Conservation (phyloP, 2,329 filamentous ascomycete genomes). For the Botryosphaeria dothidea region DNA sequence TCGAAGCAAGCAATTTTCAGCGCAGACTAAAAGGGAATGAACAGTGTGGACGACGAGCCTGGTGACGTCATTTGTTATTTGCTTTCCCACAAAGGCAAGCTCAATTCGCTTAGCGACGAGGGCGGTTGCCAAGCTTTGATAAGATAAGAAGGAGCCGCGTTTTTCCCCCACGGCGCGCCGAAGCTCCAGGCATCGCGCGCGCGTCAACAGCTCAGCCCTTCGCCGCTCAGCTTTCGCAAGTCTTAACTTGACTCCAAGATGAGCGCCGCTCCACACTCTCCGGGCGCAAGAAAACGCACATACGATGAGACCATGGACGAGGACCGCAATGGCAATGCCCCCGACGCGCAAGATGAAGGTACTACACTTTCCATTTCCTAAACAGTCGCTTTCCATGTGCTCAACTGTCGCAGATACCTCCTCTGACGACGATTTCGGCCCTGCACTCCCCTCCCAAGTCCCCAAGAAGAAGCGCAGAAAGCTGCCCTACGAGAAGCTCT, state of each 20-base stretch:
- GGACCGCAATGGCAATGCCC: neutral
- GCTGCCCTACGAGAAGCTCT: conserved; percentile 92
- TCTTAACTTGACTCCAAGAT: neutral
- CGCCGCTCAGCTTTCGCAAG: neutral
- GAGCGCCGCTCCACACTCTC: conserved; percentile 2
- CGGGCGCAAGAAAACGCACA: conserved; percentile 11
- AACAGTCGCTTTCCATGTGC: neutral
- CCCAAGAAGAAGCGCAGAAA: conserved; percentile 88
- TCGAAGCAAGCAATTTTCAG: too few relatives aligned
- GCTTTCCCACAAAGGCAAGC: neutral
- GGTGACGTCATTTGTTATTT: neutral
- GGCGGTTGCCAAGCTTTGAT: neutral
- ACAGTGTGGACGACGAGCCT: too few relatives aligned
- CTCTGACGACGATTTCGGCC: conserved; percentile 88
- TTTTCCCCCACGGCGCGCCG: neutral
- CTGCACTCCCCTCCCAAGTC: conserved; percentile 77
- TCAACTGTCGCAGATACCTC: conserved; percentile 56
- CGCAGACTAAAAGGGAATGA: too few relatives aligned
- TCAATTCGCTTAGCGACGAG: neutral
- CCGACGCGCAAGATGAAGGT: conserved; percentile 6
- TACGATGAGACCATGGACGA: conserved; percentile 7
- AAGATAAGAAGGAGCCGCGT: neutral
- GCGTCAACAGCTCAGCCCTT: neutral
- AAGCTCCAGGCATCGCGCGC: neutral
- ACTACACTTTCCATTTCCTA: neutral